Evolutionary conservation across 768 basidiomycete genomes (phyloP), one percentile per base, ranked within the genome.

Genomic region (Boletus coccyginus): DNA sequence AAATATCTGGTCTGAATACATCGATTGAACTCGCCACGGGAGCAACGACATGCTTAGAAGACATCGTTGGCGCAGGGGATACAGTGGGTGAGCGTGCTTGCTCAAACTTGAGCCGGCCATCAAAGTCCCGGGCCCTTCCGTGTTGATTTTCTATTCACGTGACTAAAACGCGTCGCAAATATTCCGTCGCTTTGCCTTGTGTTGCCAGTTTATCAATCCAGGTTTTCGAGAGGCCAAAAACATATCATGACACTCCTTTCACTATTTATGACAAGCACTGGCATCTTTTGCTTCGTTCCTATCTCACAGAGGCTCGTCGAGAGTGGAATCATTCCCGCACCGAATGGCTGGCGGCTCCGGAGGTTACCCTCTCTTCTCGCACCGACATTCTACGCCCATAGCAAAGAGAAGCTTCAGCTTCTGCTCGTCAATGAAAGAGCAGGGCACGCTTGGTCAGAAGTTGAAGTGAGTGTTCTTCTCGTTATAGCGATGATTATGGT

Each of bases 1-100:
- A 96, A 32, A 98, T 79, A 60, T 90, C 87, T 2, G 75, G 66
- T 62, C 84, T 86, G 80, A 96, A 98, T 52, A 90, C 75, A 41
- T 80, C 64, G 0, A 77, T 80, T 1, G 88, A 90, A 56, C 77
- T 74, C 31, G 75, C 74, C 19, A 79, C 66, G 1, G 86, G 80
- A 27, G 76, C 72, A 29, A 79, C 70, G 50, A 80, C 72, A 24
- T 69, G 65, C 56, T 62, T 54, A 14, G 77, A 67, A 9, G 82
- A 62, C 82, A 81, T 67, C 2, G 33, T 42, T 38, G 17, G 31
- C 33, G 32, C 12, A 36, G 50, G 19, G n/a, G 29, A 16, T 29
- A 14, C n/a, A n/a, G n/a, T 29, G 14, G 11, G 13, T 7, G 32
- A 33, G 33, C 33, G 33, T 35, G 8, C 16, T 16, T 14, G 38